Base-by-base conservation (phyloP, 2,329 filamentous ascomycete genomes). In the Fusarium azukiicola region DNA sequence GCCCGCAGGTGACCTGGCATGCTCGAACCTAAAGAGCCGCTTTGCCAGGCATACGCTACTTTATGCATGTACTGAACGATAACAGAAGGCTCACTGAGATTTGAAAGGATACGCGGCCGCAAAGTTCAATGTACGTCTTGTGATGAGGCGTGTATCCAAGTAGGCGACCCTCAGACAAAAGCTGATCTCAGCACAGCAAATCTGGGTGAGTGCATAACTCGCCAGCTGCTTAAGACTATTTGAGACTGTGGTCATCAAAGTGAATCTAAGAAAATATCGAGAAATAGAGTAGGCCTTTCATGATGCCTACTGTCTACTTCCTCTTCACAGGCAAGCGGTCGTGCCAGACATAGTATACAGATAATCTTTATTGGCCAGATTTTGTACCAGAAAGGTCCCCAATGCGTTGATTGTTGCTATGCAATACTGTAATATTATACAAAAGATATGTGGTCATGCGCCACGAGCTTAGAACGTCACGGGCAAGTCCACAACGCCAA, bases 401-500 rank as follows among this genome's bases (percentile, higher is more conserved):
- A 9, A 61, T 40, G 21, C 6, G 40, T 61, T 61, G 21, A 21
- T 12, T 8, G 56, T 42, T 42, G 23, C 38, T 42, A 42, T 4
- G 14, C 38, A 61, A 61, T 27, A 12, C 23, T 17, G 23, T 46
- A 66, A 47, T 61, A 61, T 23, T 42, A 3, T 66, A 36, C 61
- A 47, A 32, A 66, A 27, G 19, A 11, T 19, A 10, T 23, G 56
- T 19, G 36, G 23, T 42, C 2, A 42, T 42, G n/a, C 14, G 13
- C 40, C 13, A 7, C 27, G 3, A 9, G 5, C n/a, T 52, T 32
- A 77, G 32, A 77, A 77, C 1, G 71, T 77, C 12, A 78, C 66
- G 5, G 76, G 72, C 0, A 78, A 19, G 38, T 78, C 72, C 2
- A 70, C 52, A 9, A 78, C 63, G 27, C 75, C 75, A 9, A 78